Base-by-base conservation (phyloP, 345 rosid species). In the Camelina neglecta region DNA sequence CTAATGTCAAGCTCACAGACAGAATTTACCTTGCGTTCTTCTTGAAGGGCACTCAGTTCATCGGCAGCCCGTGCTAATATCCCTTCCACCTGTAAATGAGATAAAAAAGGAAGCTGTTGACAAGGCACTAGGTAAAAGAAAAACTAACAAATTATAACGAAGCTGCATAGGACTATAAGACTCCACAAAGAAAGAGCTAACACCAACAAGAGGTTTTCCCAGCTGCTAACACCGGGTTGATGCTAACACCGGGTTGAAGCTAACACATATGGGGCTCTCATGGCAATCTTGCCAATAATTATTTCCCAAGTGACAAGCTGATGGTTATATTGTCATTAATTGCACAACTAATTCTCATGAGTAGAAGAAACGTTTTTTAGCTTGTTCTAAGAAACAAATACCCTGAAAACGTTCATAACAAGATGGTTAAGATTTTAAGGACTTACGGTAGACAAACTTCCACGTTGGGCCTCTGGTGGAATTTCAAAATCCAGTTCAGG, bases 391-490 rank as follows among this genome's bases (percentile, higher is more conserved):
- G 47, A 55, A n/a, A 55, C 11, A 71, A 21, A 2, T 24, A 55
- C 12, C 11, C 11, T 4, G 1, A 9, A 18, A 60, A 18, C n/a
- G 47, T 47, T n/a, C 66, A 33, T 35, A 57, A 16, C 47, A 53
- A 38, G 20, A 75, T 20, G 44, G 16, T 11, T 42, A 65, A 65
- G 75, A 62, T 44, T 61, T 39, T 7, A 21, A 81, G 49, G 58
- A 81, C 13, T 71, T 89, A 93, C 97, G 2, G 97, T 92, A 48
- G 98, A 94, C 74, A 94, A 80, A 80, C 89, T 90, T 75, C 98
- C 98, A 35, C 86, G 87, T 73, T 92, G 98, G 77, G 97, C 90
- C 91, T 92, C 98, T 21, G 95, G 86, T 50, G 98, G 98, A 81
- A 94, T 92, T 84, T 94, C 98, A 75, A 94, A 94, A 75, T 90